Base-by-base conservation (phyloP, 1,284 basidiomycete species). In the Bondarzewia mesenterica region DNA sequence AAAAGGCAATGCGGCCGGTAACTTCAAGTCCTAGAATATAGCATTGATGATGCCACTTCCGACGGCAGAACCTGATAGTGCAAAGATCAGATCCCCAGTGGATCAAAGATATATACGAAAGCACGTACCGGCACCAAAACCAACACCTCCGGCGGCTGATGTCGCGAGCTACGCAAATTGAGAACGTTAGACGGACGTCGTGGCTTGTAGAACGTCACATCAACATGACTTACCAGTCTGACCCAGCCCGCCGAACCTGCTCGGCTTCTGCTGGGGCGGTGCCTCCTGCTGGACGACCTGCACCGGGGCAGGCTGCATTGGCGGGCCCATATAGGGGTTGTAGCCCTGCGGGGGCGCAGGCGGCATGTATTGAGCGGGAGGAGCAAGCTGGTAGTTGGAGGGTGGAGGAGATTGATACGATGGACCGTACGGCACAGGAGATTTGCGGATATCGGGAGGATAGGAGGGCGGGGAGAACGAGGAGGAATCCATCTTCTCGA, bases 141-240 rank as follows among this genome's bases (percentile, higher is more conserved):
- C 84, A 46, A 80, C 74, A 60, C 85, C 85, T 40, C 83, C 82
- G 3, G 74, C 84, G 37, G 84, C 83, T 42, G 80, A 76, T 42
- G 76, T 71, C 4, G 81, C 82, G 69, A 85, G 73, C 80, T 81
- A 44, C 16, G 50, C 21, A 50, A 27, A 44, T n/a, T 15, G 22
- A 21, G 15, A 14, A 32, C n/a, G n/a, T n/a, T n/a, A n/a, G 7
- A 42, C 35, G 45, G 48, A 12, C 46, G 25, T 38, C 18, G 44
- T 40, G 42, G 46, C 39, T 14, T 21, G 26, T 18, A 41, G 44
- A 4, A 22, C 12, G 51, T 29, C 38, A 29, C n/a, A 35, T 8
- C 10, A 35, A 35, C 32, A 35, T 8, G n/a, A 35, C 32, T 8
- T 54, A 55, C 85, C 82, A 20, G 78, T 78, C 53, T 72, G 72